A percentile compares a stretch with the other conserved stretches of the same genome.
phyloP scores from a whole-genome alignment of 495 filamentous ascomycete species.

The Talaromyces nanjingensis region DNA sequence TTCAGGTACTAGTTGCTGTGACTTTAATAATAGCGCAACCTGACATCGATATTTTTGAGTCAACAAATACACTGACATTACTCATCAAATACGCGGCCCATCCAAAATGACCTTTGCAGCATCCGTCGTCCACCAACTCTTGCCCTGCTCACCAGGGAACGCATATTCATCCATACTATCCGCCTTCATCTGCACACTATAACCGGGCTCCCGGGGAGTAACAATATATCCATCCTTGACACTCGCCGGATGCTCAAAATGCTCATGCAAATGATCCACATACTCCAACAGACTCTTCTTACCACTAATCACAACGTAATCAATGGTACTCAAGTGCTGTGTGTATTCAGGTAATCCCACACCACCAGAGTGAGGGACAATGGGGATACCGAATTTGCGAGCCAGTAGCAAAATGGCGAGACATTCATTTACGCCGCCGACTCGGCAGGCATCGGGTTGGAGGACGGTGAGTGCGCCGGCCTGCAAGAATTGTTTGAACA shows the following conservation, averaged over 20 bases:
- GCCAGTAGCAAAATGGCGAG: constrained; percentile 87
- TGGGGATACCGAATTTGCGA: constrained; percentile 72
- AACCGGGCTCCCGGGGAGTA: constrained; percentile 75
- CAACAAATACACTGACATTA: background rate
- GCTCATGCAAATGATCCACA: constrained; percentile 90
- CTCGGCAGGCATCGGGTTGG: constrained; percentile 85
- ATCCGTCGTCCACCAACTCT: constrained; percentile 75
- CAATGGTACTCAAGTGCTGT: constrained; percentile 87
- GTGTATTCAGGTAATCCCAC: constrained; percentile 93
- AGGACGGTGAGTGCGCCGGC: constrained; percentile 76
- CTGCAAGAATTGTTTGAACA: constrained; percentile 88
- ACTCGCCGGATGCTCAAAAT: constrained; percentile 74
- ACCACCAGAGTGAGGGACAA: constrained; percentile 84
- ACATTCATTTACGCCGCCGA: constrained; percentile 90
- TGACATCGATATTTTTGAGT: background rate
- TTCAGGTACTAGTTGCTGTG: too few relatives aligned
- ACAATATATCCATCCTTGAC: constrained; percentile 84
- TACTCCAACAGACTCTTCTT: constrained; percentile 81
- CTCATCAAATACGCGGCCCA: constrained; percentile 28
- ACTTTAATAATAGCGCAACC: background rate
- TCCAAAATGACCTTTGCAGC: constrained; percentile 62
- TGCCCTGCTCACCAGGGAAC: constrained; percentile 68
- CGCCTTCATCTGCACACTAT: constrained; percentile 88
- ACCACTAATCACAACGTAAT: constrained; percentile 83
- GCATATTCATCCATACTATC: constrained; percentile 74